These are phyloP conservation scores for Zalaria sp. DNA, from an alignment of 2,329 filamentous ascomycete genomes.

Conservation along the genomic window DNA sequence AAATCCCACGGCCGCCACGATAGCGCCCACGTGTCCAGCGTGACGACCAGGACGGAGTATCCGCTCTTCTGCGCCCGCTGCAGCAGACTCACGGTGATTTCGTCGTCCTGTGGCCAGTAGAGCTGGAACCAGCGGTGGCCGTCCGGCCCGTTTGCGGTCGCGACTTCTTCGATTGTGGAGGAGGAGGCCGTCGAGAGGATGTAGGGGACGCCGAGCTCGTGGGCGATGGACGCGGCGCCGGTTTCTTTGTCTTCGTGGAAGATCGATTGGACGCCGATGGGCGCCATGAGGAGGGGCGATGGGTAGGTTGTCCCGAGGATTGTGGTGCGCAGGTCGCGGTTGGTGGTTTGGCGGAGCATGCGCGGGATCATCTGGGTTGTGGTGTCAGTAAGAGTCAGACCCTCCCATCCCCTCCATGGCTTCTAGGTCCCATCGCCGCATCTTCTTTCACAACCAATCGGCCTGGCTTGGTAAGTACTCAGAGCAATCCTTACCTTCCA, in stretches of 20 bases:
- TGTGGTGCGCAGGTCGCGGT: conserved; percentile 11
- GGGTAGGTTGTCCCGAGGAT: conserved; percentile 9
- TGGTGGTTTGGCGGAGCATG: conserved; percentile 26
- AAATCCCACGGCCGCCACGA: conserved; percentile 45
- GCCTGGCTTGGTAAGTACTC: neutral
- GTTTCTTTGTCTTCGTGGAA: conserved; percentile 53
- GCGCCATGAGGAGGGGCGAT: conserved; percentile 46
- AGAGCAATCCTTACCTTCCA: conserved; percentile 24
- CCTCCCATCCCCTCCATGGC: neutral
- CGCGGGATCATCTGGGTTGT: neutral
- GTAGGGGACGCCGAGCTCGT: conserved; percentile 48
- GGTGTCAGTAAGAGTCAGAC: neutral
- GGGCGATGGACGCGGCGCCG: conserved; percentile 49
- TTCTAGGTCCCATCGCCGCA: neutral
- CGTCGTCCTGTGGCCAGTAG: conserved; percentile 59
- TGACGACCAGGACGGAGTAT: conserved; percentile 54
- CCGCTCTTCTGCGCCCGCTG: conserved; percentile 46
- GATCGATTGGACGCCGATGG: conserved; percentile 54
- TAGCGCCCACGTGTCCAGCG: conserved; percentile 56
- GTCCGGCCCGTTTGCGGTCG: conserved; percentile 37
- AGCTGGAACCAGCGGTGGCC: conserved; percentile 55
- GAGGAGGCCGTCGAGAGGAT: conserved; percentile 53
- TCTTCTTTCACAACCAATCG: neutral
- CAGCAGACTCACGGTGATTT: conserved; percentile 51
- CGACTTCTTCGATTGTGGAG: conserved; percentile 52